phyloP scores from a whole-genome alignment of 805 yeast genomes.

The Candida insectorum region DNA sequence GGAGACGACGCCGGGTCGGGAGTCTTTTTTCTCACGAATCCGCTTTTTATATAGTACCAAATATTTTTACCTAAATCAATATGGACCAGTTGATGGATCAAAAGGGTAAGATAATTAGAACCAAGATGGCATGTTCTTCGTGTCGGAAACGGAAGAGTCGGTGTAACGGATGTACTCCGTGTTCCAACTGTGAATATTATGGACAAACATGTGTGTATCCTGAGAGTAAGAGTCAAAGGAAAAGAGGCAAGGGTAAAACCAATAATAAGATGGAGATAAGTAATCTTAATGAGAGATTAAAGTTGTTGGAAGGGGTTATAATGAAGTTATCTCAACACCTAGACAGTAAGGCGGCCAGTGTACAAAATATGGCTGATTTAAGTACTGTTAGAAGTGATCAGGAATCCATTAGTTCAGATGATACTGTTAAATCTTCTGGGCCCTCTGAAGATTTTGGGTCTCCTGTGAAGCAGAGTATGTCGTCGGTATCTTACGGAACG shows the following conservation, averaged over 20 bases:
- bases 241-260: constrained; percentile 13
- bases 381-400: too few relatives aligned
- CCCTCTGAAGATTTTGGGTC: not conserved
- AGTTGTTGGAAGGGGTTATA: constrained; percentile 19
- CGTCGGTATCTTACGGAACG: not conserved
- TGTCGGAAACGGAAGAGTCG: constrained; percentile 49
- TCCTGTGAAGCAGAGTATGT: not conserved
- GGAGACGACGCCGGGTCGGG: not conserved
- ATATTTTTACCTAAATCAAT: too few relatives aligned
- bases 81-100: too few relatives aligned
- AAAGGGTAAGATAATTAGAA: too few relatives aligned
- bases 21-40: too few relatives aligned
- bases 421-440: not conserved
- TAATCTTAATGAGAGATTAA: constrained; percentile 13
- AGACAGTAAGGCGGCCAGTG: too few relatives aligned
- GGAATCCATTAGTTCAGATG: not conserved
- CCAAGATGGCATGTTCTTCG: constrained; percentile 42
- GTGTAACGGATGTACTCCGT: constrained; percentile 46
- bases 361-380: too few relatives aligned
- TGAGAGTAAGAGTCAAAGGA: constrained; percentile 13
- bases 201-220: constrained; percentile 27
- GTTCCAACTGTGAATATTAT: constrained; percentile 38
- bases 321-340: constrained; percentile 15
- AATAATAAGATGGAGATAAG: constrained; percentile 9
- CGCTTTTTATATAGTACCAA: too few relatives aligned